These are phyloP conservation scores for Thelonectria olida DNA, from an alignment of 2,329 filamentous ascomycete species.

Conservation along the genomic window DNA sequence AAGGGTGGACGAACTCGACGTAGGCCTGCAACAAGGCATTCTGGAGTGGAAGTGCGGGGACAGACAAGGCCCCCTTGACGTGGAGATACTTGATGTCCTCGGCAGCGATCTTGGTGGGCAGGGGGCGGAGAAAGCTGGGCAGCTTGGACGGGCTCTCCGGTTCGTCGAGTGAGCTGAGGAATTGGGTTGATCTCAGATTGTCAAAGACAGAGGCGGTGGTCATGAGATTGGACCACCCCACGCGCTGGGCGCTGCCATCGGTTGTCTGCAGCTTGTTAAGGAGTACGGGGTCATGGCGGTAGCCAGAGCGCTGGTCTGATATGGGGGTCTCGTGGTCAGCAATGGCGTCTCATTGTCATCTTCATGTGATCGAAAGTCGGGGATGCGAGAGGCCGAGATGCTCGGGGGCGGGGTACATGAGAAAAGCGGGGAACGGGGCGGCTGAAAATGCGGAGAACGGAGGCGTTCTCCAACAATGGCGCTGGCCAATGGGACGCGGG, in stretches of 20 bases:
- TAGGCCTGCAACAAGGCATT: conserved; percentile 85
- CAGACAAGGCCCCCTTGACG: conserved; percentile 83
- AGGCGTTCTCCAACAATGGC: conserved; percentile 34
- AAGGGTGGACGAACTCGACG: conserved; percentile 90
- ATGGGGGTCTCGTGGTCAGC: conserved; percentile 46
- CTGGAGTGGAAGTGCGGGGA: conserved; percentile 76
- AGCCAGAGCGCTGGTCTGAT: conserved; percentile 50
- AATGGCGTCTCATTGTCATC: conserved; percentile 20
- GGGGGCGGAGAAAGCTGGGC: conserved; percentile 78
- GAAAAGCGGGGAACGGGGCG: conserved; percentile 30
- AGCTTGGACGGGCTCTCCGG: conserved; percentile 59
- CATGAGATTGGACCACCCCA: conserved; percentile 45
- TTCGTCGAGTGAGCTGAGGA: conserved; percentile 58
- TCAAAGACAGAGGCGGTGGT: conserved; percentile 47
- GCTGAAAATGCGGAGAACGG: conserved; percentile 42
- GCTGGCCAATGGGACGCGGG: conserved; percentile 29
- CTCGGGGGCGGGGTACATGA: conserved; percentile 33
- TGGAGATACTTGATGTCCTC: conserved; percentile 87
- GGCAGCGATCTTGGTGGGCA: conserved; percentile 78
- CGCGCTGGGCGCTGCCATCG: conserved; percentile 34
- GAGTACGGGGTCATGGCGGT: conserved; percentile 45
- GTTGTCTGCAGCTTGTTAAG: conserved; percentile 43
- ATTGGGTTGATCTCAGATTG: conserved; percentile 52
- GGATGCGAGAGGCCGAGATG: conserved; percentile 18
- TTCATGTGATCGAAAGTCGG: conserved; percentile 37